Evolutionary conservation across 2,329 filamentous ascomycete genomes (phyloP).

Genomic region (Microdochium paspali): DNA sequence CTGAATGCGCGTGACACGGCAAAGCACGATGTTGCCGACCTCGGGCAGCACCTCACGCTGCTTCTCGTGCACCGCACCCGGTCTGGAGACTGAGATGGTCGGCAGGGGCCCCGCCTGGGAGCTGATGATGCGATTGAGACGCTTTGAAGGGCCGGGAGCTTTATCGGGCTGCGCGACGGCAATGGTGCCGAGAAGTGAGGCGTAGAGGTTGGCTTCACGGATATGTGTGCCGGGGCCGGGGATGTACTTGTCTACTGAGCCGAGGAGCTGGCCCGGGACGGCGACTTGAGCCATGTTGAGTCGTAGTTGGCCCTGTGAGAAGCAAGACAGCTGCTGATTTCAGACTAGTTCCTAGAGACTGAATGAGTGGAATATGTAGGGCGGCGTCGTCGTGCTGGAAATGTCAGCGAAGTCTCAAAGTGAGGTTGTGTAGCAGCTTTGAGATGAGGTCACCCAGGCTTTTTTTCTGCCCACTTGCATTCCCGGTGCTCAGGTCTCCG

Average conservation of each 20-base stretch:
- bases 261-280: slow-evolving; percentile 76
- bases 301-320: neutral
- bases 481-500: no score
- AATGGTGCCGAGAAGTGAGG: slow-evolving; percentile 73
- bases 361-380: no score
- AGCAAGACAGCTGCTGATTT: no score
- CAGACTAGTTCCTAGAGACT: no score
- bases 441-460: neutral
- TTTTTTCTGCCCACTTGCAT: neutral
- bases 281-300: slow-evolving; percentile 38
- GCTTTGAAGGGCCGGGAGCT: slow-evolving; percentile 42
- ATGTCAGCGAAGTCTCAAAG: no score
- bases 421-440: neutral
- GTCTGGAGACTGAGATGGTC: slow-evolving; percentile 45
- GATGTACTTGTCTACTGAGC: slow-evolving; percentile 53
- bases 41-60: slow-evolving; percentile 70
- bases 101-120: slow-evolving; percentile 29
- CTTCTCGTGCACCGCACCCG: slow-evolving; percentile 20
- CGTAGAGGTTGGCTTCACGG: slow-evolving; percentile 63
- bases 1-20: slow-evolving; percentile 75
- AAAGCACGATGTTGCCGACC: slow-evolving; percentile 72
- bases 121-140: slow-evolving; percentile 47
- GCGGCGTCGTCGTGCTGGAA: no score
- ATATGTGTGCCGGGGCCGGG: slow-evolving; percentile 81
- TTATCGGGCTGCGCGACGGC: slow-evolving; percentile 39